Conservation (phyloP, 495 filamentous ascomycete species). For the Aspergillus saccharolyticus region DNA sequence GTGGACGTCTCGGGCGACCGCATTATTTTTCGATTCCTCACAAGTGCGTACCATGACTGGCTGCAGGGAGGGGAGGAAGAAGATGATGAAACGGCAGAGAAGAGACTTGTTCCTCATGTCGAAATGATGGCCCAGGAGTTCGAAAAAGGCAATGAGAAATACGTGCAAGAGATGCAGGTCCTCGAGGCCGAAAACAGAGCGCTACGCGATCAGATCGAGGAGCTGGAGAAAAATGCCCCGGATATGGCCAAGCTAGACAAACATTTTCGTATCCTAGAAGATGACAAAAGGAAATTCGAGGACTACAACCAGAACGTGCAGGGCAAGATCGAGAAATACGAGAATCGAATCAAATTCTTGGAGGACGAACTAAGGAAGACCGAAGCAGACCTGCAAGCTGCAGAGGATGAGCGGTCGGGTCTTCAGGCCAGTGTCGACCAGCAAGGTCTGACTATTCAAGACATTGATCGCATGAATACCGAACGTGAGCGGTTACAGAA, state of each 20-base stretch:
- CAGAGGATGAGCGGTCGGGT: constrained; percentile 71
- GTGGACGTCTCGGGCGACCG: constrained; percentile 82
- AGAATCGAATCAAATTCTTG: constrained; percentile 66
- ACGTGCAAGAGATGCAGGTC: constrained; percentile 72
- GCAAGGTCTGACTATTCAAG: constrained; percentile 89
- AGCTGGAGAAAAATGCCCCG: constrained; percentile 75
- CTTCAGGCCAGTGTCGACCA: constrained; percentile 83
- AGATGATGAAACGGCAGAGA: constrained; percentile 72
- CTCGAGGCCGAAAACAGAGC: constrained; percentile 78
- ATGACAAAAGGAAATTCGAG: constrained; percentile 87
- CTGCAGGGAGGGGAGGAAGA: constrained; percentile 73
- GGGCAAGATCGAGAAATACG: constrained; percentile 77
- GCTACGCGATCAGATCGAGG: constrained; percentile 77
- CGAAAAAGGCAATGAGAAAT: constrained; percentile 71
- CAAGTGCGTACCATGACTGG: constrained; percentile 88
- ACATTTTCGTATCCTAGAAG: constrained; percentile 79
- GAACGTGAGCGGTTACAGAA: constrained; percentile 89
- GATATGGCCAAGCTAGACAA: constrained; percentile 79
- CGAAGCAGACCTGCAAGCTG: constrained; percentile 67
- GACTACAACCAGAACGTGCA: constrained; percentile 79
- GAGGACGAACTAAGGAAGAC: constrained; percentile 76
- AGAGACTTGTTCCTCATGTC: constrained; percentile 73
- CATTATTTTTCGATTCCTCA: constrained; percentile 89
- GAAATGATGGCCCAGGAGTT: constrained; percentile 88
- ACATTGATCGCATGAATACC: constrained; percentile 97